phyloP scores from a whole-genome alignment of 2,329 filamentous ascomycete species.

The Beauveria medogensis region DNA sequence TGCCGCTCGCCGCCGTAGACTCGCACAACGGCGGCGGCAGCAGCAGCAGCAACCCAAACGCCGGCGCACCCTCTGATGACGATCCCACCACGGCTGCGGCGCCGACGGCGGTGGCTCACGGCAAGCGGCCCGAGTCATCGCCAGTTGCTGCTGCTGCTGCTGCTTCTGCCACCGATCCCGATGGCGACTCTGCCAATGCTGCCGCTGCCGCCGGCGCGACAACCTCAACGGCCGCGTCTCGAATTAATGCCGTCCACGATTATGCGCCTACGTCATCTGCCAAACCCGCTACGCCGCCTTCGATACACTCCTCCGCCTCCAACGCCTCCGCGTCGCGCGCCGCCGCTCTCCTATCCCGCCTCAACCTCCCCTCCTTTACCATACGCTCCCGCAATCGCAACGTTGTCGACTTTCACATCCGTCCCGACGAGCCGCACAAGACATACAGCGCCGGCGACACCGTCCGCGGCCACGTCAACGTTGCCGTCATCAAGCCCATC shows the following conservation, averaged over 20 bases:
- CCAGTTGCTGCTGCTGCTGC: background rate
- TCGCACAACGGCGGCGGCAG: conserved; percentile 5
- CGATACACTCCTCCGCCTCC: conserved; percentile 14
- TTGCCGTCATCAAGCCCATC: conserved; percentile 65
- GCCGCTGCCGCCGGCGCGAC: background rate
- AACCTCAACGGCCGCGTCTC: conserved; percentile 13
- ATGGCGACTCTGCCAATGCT: background rate
- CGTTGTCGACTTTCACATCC: conserved; percentile 70
- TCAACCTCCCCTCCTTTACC: conserved; percentile 41
- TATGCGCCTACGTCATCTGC: conserved; percentile 28
- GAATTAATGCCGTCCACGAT: conserved; percentile 3
- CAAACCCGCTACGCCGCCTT: conserved; percentile 14
- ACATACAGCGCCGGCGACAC: conserved; percentile 69
- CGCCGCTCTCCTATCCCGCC: conserved; percentile 41
- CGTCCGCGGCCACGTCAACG: conserved; percentile 63
- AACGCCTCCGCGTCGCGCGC: conserved; percentile 19
- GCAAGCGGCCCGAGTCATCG: background rate
- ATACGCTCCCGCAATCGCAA: conserved; percentile 51
- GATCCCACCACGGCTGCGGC: background rate
- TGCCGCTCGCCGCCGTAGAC: conserved; percentile 9
- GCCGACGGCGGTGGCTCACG: background rate
- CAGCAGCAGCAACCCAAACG: background rate
- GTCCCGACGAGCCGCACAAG: conserved; percentile 67
- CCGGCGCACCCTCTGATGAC: conserved; percentile 1
- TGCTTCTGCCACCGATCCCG: background rate